phyloP scores from a whole-genome alignment of 495 filamentous ascomycete genomes.

The Trichoderma orchidacearum region DNA sequence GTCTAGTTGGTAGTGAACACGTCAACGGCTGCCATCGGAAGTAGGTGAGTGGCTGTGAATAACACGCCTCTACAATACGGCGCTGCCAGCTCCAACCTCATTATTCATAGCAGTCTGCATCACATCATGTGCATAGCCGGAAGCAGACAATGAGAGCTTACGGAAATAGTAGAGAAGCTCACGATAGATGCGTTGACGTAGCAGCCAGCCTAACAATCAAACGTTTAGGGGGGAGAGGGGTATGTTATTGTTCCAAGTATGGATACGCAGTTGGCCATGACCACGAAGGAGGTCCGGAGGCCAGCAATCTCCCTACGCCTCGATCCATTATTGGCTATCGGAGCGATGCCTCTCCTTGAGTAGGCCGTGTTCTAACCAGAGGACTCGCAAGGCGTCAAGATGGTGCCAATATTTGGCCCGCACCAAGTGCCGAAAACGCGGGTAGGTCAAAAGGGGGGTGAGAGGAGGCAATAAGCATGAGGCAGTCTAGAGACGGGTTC shows the following conservation, averaged over 20 bases:
- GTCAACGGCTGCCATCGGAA: too few species aligned
- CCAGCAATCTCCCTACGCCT: neutral
- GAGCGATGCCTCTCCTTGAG: neutral
- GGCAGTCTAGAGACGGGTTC: too few species aligned
- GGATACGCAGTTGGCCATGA: too few species aligned
- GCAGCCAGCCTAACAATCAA: neutral
- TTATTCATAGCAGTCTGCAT: neutral
- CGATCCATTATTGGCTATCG: neutral
- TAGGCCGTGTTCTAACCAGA: too few species aligned
- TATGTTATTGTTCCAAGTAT: too few species aligned
- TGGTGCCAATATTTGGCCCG: neutral
- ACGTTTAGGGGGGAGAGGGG: too few species aligned
- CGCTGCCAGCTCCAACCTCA: neutral
- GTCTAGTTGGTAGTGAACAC: neutral
- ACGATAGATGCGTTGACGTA: neutral
- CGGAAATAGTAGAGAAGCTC: too few species aligned
- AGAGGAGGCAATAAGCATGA: neutral
- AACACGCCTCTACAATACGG: neutral
- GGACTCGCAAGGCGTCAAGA: neutral
- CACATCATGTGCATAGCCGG: neutral
- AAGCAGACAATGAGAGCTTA: too few species aligned
- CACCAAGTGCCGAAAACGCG: neutral
- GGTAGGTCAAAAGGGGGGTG: neutral
- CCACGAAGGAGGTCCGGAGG: neutral
- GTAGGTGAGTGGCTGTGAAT: neutral